Evolutionary conservation across 495 filamentous ascomycete genomes (phyloP).

Genomic region (Penicillium pulvis): DNA sequence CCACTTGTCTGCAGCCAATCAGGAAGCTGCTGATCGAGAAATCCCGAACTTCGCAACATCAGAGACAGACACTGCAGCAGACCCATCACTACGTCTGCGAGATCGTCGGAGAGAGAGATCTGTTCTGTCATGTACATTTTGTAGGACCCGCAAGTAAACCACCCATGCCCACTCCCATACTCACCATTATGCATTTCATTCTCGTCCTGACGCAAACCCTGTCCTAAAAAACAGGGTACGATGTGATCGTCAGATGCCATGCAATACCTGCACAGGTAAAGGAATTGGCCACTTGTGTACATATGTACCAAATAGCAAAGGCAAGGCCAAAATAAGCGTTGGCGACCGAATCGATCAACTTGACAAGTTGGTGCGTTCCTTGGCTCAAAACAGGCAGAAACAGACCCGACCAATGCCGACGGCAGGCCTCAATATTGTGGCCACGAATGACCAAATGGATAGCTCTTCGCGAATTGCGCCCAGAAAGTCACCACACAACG

Average conservation of each 20-base stretch:
- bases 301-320: constrained; percentile 43
- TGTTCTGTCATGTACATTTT: constrained; percentile 3
- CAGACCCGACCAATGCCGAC: not conserved
- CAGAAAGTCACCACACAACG: not conserved
- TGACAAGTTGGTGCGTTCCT: not conserved
- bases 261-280: constrained; percentile 47
- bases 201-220: not conserved
- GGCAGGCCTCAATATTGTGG: not conserved
- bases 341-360: constrained; percentile 2
- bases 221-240: constrained; percentile 33
- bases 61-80: not conserved
- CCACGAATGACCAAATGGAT: not conserved
- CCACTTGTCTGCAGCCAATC: no score
- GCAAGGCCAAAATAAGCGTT: constrained; percentile 8
- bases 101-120: constrained; percentile 2
- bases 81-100: not conserved
- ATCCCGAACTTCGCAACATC: not conserved
- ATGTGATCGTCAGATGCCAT: constrained; percentile 48
- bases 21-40: not conserved
- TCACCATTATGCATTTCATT: not conserved
- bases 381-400: not conserved
- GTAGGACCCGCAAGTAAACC: constrained; percentile 1
- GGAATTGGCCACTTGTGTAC: constrained; percentile 42
- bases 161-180: not conserved
- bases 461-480: not conserved